Evolutionary conservation across 1,139 yeast species (phyloP).

Genomic region (Yamadazyma buinensis): DNA sequence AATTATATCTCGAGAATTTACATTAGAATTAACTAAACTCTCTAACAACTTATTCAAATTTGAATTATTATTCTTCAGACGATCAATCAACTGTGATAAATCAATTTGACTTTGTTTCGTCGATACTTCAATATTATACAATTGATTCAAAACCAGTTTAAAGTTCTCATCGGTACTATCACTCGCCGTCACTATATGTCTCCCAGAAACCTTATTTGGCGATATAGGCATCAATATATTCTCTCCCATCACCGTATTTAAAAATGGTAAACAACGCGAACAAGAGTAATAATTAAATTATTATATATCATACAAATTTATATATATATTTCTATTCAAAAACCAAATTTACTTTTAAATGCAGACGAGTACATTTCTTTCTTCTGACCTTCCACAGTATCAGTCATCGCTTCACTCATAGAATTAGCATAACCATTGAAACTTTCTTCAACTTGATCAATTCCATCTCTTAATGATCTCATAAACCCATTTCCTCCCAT

Average conservation of each 20-base stretch:
- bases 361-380: conserved; percentile 51
- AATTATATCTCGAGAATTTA: conserved; percentile 18
- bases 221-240: conserved; percentile 6
- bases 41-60: conserved; percentile 33
- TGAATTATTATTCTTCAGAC: conserved; percentile 42
- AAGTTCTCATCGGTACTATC: conserved; percentile 10
- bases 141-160: conserved; percentile 26
- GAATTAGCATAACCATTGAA: conserved; percentile 56
- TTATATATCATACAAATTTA: too few species aligned
- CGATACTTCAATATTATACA: conserved; percentile 28
- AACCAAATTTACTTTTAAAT: conserved; percentile 51
- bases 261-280: conserved; percentile 2
- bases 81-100: conserved; percentile 33
- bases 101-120: conserved; percentile 36
- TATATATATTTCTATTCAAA: conserved; percentile 27
- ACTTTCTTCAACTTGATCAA: conserved; percentile 52
- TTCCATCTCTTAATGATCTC: conserved; percentile 48
- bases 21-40: conserved; percentile 10
- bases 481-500: conserved; percentile 30
- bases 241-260: conserved; percentile 2
- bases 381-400: conserved; percentile 48
- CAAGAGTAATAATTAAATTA: background rate
- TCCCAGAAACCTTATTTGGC: conserved; percentile 21
- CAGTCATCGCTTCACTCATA: conserved; percentile 52
- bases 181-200: conserved; percentile 19